phyloP scores from a whole-genome alignment of 2,329 filamentous ascomycete genomes.

The Daldinia sp. region DNA sequence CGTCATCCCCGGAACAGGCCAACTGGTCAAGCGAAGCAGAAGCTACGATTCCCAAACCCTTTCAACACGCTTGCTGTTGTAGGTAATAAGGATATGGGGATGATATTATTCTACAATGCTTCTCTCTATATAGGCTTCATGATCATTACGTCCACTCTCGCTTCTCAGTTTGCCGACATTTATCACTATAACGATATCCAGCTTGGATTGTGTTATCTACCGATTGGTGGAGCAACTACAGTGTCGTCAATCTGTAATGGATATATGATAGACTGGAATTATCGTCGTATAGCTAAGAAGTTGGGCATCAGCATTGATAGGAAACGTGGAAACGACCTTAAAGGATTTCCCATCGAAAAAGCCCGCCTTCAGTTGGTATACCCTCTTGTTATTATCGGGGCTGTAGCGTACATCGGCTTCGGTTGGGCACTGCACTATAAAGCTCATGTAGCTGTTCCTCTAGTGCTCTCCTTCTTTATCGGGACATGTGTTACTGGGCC shows the following conservation, averaged over 20 bases:
- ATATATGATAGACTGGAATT: conserved; percentile 74
- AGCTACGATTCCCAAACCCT: conserved; percentile 68
- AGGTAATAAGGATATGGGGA: conserved; percentile 68
- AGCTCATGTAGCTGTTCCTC: conserved; percentile 64
- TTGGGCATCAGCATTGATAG: conserved; percentile 71
- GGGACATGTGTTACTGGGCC: conserved; percentile 70
- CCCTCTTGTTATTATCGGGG: conserved; percentile 66
- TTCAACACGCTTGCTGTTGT: conserved; percentile 66
- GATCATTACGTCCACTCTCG: conserved; percentile 64
- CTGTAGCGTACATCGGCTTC: conserved; percentile 65
- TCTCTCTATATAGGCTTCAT: conserved; percentile 69
- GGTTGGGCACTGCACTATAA: conserved; percentile 68
- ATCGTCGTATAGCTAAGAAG: conserved; percentile 72
- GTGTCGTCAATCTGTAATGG: conserved; percentile 67
- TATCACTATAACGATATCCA: conserved; percentile 65
- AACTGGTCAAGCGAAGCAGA: conserved; percentile 54
- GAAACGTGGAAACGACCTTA: conserved; percentile 66
- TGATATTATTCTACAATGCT: conserved; percentile 65
- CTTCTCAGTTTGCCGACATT: conserved; percentile 63
- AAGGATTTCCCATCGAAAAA: conserved; percentile 66
- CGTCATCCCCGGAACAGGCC: conserved; percentile 52
- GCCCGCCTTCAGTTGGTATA: conserved; percentile 67
- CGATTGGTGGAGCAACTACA: conserved; percentile 65
- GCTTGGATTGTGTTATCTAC: conserved; percentile 67
- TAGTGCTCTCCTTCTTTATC: conserved; percentile 68